phyloP scores from a whole-genome alignment of 139 green algal genomes.

The Coelastrella sp. region DNA sequence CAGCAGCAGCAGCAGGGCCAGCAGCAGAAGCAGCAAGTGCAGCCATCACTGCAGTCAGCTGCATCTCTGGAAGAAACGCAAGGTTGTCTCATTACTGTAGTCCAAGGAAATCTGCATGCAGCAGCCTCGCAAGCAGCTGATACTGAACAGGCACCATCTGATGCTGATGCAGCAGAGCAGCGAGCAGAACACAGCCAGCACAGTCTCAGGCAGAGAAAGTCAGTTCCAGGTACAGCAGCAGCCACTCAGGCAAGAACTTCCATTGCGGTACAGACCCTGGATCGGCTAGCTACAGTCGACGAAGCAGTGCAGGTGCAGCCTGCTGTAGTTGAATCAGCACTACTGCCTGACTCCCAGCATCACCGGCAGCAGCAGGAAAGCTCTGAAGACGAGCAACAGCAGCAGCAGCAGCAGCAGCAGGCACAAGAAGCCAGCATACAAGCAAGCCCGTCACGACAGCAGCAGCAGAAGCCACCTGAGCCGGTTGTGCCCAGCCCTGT shows the following conservation, averaged over 20 bases:
- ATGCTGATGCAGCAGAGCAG: background rate
- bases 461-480: background rate
- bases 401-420: too few species aligned
- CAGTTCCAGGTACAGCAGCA: background rate
- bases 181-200: background rate
- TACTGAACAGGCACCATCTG: background rate
- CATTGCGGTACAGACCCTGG: background rate
- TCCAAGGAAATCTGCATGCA: background rate
- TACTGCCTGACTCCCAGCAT: background rate
- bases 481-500: conserved; percentile 12
- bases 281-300: background rate
- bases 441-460: background rate
- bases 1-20: background rate
- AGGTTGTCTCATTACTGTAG: too few species aligned
- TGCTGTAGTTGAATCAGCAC: background rate
- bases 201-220: background rate
- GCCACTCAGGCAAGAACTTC: background rate
- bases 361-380: conserved; percentile 11
- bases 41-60: background rate
- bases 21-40: background rate
- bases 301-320: background rate
- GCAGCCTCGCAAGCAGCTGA: background rate
- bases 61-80: background rate
- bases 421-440: background rate
- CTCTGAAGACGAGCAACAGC: background rate